Base-by-base conservation (phyloP, 163 green algal species). In the Coccomyxa subellipsoidea region DNA sequence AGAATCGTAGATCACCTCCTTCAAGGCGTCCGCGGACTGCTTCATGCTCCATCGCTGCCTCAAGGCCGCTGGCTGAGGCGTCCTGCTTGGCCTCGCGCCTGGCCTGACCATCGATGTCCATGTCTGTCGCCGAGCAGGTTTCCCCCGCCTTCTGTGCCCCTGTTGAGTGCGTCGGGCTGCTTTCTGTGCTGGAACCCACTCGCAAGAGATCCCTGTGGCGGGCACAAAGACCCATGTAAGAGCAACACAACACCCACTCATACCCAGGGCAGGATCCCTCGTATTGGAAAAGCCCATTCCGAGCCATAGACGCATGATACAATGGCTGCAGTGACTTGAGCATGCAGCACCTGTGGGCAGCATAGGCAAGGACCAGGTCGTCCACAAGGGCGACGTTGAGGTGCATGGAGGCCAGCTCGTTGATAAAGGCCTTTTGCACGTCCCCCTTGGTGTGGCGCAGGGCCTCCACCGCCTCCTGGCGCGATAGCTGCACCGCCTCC, bases 331-430 rank as follows among this genome's bases (percentile, higher is more conserved):
- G n/a, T n/a, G n/a, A n/a, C n/a, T n/a, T n/a, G n/a, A n/a, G n/a
- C n/a, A n/a, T n/a, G n/a, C n/a, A 15, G 4, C 82, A 84, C 72
- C 87, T 85, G 66, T 82, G 84, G 0, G 70, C 76, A 8, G 80
- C 85, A 81, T 91, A 91, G 80, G 90, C 85, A 34, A 80, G 69
- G 6, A 87, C 72, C 15, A 92, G 83, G 38, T 87, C 72, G 10
- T 83, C 78, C 32, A 89, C 34, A 35, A 90, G 72, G 15, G 69
- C 54, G 36, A 83, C 71, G 59, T 88, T 78, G 66, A 90, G 78
- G 5, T 77, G 83, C 73, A 90, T 40, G 8, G 85, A 77, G 31
- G 54, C 71, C 38, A 92, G 77, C 77, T 90, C 88, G 29, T 79
- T 71, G 25, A 39, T 69, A 71, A 90, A 86, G 7, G 86, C 88